Conservation (phyloP, 306 rosid species). For the Cyclanthera cordifolia region DNA sequence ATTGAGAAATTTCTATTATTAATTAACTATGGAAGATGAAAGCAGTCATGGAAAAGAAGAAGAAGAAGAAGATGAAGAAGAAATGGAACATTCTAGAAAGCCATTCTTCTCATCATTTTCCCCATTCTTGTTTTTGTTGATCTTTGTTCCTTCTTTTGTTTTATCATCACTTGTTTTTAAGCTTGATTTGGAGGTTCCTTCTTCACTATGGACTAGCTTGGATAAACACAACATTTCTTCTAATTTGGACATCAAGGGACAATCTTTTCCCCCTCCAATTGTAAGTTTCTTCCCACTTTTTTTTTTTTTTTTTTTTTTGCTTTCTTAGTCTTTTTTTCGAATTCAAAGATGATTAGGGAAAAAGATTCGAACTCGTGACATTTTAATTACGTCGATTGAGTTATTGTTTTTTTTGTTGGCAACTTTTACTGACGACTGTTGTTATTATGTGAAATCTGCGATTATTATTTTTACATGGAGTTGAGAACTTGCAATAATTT, state of each 20-base stretch:
- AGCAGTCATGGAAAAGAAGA: not conserved
- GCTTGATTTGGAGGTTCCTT: constrained; percentile 1
- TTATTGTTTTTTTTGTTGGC: too few relatives aligned
- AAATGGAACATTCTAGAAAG: not conserved
- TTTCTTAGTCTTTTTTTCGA: too few relatives aligned
- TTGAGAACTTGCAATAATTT: too few relatives aligned
- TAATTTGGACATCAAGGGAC: not conserved
- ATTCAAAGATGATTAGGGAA: too few relatives aligned
- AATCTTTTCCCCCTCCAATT: not conserved
- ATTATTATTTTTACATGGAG: too few relatives aligned
- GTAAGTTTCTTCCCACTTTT: not conserved
- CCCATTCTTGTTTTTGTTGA: not conserved
- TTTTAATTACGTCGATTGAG: too few relatives aligned
- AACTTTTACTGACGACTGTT: too few relatives aligned
- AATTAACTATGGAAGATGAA: not conserved
- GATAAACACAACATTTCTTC: not conserved
- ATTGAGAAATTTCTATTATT: not conserved
- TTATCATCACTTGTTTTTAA: not conserved
- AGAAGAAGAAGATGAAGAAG: too few relatives aligned
- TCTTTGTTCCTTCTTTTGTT: not conserved
- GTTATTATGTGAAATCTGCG: too few relatives aligned
- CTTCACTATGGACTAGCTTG: not conserved
- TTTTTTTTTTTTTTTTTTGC: not conserved
- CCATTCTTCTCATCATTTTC: constrained; percentile 1
- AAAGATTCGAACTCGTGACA: too few relatives aligned